A percentile compares a stretch with the other conserved stretches of the same genome.
These are phyloP conservation scores for Claviceps spartinae DNA, from an alignment of 2,329 filamentous ascomycete genomes.

Conservation along the genomic window DNA sequence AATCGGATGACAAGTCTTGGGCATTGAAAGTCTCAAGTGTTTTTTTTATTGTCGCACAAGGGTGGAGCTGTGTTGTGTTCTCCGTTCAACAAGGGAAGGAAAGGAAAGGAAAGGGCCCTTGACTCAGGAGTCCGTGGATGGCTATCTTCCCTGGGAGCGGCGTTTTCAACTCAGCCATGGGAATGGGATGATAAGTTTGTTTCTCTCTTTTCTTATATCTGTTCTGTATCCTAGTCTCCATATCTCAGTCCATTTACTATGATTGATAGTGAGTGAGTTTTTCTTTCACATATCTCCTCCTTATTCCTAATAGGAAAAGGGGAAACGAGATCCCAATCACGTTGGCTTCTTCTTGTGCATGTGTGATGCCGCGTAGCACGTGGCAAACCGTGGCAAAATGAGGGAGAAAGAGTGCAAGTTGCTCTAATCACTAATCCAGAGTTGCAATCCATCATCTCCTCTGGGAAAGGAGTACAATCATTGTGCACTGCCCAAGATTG, in stretches of 20 bases:
- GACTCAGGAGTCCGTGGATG: too few relatives aligned
- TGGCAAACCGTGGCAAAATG: too few relatives aligned
- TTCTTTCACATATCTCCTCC: neutral
- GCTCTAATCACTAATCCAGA: too few relatives aligned
- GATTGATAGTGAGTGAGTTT: neutral
- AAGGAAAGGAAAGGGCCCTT: too few relatives aligned
- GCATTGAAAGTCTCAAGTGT: neutral
- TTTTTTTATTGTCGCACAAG: neutral
- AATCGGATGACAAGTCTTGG: neutral
- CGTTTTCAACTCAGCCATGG: constrained; percentile 4
- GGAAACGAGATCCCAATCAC: too few relatives aligned
- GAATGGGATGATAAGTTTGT: neutral
- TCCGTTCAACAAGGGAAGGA: neutral
- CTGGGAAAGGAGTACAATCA: neutral
- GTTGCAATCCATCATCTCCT: too few relatives aligned
- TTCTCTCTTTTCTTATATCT: neutral
- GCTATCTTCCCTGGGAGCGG: neutral
- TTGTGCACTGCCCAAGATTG: neutral
- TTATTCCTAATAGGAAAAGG: neutral
- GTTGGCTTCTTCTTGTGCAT: neutral
- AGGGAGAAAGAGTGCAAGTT: too few relatives aligned
- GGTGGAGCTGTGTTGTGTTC: neutral
- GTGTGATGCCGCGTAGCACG: too few relatives aligned
- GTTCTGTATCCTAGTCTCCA: neutral
- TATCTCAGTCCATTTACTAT: neutral